Percentiles rank a stretch among this genome's conserved stretches.
These are phyloP conservation scores for Gonapodya prolifera DNA, from an alignment of 192 early-diverging fungal genomes.

Conservation along the genomic window DNA sequence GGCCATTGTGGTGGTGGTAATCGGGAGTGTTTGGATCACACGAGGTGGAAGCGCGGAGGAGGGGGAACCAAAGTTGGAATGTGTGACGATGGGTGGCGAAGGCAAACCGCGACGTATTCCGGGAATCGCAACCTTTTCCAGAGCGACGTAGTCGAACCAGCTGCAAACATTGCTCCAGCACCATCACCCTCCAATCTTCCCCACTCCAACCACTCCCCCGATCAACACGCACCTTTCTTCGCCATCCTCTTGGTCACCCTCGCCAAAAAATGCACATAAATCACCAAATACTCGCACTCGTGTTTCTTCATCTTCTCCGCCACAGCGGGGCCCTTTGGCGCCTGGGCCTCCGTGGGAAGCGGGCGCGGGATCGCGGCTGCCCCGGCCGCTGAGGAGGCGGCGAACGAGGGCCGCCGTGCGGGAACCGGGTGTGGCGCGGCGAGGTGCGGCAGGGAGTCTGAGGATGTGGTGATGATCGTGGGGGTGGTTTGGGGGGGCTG, in stretches of 20 bases:
- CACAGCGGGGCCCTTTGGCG: too few species aligned
- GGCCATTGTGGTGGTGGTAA: background rate
- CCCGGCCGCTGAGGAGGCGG: background rate
- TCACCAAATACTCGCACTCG: slow-evolving; percentile 37
- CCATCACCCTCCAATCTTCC: background rate
- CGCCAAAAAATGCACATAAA: slow-evolving; percentile 41
- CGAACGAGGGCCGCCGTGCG: too few species aligned
- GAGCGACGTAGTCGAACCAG: background rate
- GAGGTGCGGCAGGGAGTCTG: too few species aligned
- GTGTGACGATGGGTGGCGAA: background rate
- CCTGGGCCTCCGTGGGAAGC: too few species aligned
- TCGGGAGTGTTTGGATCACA: background rate
- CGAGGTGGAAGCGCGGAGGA: background rate
- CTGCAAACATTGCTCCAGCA: too few species aligned
- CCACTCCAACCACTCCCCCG: background rate
- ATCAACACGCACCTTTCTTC: slow-evolving; percentile 19
- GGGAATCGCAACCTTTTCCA: background rate
- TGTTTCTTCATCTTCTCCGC: slow-evolving; percentile 11
- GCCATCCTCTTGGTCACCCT: slow-evolving; percentile 30
- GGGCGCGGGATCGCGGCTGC: too few species aligned
- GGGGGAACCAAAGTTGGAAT: background rate
- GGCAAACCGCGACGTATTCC: background rate
- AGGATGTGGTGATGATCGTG: too few species aligned
- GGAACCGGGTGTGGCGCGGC: too few species aligned
- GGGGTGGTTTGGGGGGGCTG: too few species aligned